These are phyloP conservation scores for Discostella pseudostelligera DNA, from an alignment of 108 stramenopile species.

Conservation along the genomic window DNA sequence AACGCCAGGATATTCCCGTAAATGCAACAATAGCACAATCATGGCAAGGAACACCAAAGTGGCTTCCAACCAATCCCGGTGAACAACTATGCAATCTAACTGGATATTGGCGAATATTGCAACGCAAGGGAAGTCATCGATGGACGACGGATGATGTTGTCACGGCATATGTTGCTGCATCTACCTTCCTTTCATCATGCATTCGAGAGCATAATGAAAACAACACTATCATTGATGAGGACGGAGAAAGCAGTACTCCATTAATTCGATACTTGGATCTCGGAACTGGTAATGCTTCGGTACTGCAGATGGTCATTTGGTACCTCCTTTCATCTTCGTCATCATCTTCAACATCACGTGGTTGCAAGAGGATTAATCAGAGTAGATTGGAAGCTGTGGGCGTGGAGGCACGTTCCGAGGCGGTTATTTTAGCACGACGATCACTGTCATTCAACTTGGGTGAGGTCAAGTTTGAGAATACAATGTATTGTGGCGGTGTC, in stretches of 20 bases:
- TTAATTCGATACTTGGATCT: slow-evolving; percentile 55
- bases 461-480: slow-evolving; percentile 7
- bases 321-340: slow-evolving; percentile 29
- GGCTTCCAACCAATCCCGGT: slow-evolving; percentile 52
- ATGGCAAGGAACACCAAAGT: slow-evolving; percentile 16
- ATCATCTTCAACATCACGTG: neutral
- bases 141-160: slow-evolving; percentile 81
- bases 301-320: slow-evolving; percentile 63
- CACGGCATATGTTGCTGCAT: slow-evolving; percentile 62
- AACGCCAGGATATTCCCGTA: neutral
- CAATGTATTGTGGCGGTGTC: slow-evolving; percentile 13
- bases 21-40: neutral
- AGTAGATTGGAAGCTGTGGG: slow-evolving; percentile 35
- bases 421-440: slow-evolving; percentile 54
- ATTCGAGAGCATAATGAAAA: neutral
- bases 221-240: neutral
- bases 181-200: slow-evolving; percentile 30
- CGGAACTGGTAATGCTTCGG: slow-evolving; percentile 58
- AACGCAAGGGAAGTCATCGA: slow-evolving; percentile 61
- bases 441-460: slow-evolving; percentile 62
- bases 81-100: slow-evolving; percentile 73
- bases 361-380: neutral
- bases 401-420: slow-evolving; percentile 61
- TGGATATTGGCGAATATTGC: slow-evolving; percentile 67
- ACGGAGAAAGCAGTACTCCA: neutral